Base-by-base conservation (phyloP, 176 grass and related monocot species). In the Hyparrhenia diplandra region DNA sequence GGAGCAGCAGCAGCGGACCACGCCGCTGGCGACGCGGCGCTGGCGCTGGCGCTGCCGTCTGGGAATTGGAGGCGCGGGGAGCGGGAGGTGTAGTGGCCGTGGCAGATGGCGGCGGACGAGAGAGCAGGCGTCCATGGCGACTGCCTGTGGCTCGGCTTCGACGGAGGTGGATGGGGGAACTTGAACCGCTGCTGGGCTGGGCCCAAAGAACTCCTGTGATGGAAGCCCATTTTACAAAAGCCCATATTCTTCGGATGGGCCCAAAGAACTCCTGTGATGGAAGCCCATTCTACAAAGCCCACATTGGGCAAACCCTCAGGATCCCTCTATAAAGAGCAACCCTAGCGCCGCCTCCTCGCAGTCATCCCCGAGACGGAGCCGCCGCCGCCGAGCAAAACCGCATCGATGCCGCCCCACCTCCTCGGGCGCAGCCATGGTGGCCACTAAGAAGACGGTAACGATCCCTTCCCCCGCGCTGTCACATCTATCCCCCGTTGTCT, bases 391-490 rank as follows among this genome's bases (percentile, higher is more conserved):
- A 69, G n/a, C 59, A 49, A 29, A 76, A 20, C 32, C 39, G 74
- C 64, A 58, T 80, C 32, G 82, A 3, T 61, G 60, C 60, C n/a
- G 41, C 5, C 65, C 1, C 65, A 71, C 61, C 76, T 86, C 73
- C 39, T 41, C 84, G 62, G 82, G 59, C 16, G 73, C 79, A 81
- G 24, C 86, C 78, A 98, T 98, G 92, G 90, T 90, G 65, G 71
- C 96, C 39, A 9, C 78, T 13, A 98, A 98, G 90, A 95, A 98
- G 85, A 28, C 88, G 84, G 96, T 98, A 91, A 59, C 1, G 13
- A 4, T 10, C 4, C 23, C 49, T 6, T 14, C 9, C 31, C 11
- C 47, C 5, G 3, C 37, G 0, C 5, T 6, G 4, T 3, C 2
- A n/a, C n/a, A n/a, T n/a, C n/a, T n/a, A n/a, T n/a, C 6, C 3